Percentiles rank a stretch among this genome's conserved stretches.
Evolutionary conservation across 805 yeast species (phyloP).

Genomic region (Zygotorulaspora chibaensis): DNA sequence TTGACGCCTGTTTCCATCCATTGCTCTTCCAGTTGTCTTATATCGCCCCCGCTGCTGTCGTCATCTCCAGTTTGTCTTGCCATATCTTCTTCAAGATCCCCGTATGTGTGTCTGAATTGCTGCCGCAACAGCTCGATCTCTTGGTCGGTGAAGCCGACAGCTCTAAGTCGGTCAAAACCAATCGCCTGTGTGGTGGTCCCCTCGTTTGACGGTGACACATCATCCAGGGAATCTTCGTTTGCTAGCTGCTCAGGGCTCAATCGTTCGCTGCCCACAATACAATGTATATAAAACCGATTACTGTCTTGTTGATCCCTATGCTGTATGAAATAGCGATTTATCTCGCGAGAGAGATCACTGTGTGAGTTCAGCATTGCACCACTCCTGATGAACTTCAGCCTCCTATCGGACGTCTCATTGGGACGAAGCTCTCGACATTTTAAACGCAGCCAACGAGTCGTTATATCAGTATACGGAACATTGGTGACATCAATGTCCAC

Average conservation of each 20-base stretch:
- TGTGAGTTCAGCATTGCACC: constrained; percentile 27
- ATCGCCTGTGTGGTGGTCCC: constrained; percentile 50
- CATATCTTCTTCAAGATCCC: constrained; percentile 36
- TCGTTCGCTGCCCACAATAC: constrained; percentile 60
- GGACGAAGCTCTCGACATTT: constrained; percentile 27
- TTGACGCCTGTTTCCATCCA: constrained; percentile 85
- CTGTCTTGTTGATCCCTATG: constrained; percentile 7
- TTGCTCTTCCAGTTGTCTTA: constrained; percentile 71
- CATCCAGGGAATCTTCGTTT: constrained; percentile 57
- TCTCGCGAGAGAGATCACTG: constrained; percentile 17
- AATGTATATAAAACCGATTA: constrained; percentile 60
- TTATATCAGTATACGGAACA: constrained; percentile 19
- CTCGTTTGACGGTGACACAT: constrained; percentile 19
- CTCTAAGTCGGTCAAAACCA: constrained; percentile 80
- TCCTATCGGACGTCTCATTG: constrained; percentile 13
- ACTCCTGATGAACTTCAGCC: constrained; percentile 29
- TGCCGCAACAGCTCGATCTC: constrained; percentile 68
- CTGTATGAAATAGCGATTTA: constrained; percentile 16
- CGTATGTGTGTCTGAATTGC: constrained; percentile 71
- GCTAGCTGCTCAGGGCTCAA: constrained; percentile 46
- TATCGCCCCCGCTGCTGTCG: constrained; percentile 31
- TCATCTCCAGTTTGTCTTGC: constrained; percentile 17
- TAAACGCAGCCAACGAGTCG: constrained; percentile 28
- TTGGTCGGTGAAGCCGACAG: constrained; percentile 77
- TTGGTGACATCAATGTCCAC: constrained; percentile 26